Conservation (phyloP, 1,284 basidiomycete species). For the Quambalaria eucalypti region DNA sequence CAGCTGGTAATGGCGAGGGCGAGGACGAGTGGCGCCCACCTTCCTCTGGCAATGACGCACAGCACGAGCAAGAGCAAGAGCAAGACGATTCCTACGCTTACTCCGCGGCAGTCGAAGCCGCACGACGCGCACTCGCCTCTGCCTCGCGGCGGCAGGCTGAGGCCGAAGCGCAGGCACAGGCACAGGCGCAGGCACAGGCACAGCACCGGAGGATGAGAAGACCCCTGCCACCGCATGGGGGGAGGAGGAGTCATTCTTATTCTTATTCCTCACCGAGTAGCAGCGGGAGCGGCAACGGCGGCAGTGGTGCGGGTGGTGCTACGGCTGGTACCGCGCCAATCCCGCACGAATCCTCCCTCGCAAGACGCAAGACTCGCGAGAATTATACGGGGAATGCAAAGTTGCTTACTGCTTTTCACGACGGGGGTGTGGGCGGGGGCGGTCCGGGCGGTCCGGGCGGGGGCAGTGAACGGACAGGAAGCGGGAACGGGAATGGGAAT, state of each 20-base stretch:
- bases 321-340: neutral
- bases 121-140: neutral
- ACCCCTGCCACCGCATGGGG: neutral
- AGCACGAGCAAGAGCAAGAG: neutral
- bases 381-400: neutral
- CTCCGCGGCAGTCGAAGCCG: neutral
- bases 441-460: too few species aligned
- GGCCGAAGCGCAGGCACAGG: too few species aligned
- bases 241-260: neutral
- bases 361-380: neutral
- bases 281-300: too few species aligned
- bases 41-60: neutral
- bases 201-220: neutral
- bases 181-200: too few species aligned
- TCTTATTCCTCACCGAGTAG: neutral
- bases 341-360: neutral
- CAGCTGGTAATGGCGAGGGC: too few species aligned
- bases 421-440: neutral
- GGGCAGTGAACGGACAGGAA: too few species aligned
- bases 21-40: too few species aligned
- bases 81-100: neutral
- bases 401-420: neutral
- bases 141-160: too few species aligned
- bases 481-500: too few species aligned
- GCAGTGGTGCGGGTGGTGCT: neutral